Base-by-base conservation (phyloP, 768 basidiomycete genomes). In the Lactarius vividus region DNA sequence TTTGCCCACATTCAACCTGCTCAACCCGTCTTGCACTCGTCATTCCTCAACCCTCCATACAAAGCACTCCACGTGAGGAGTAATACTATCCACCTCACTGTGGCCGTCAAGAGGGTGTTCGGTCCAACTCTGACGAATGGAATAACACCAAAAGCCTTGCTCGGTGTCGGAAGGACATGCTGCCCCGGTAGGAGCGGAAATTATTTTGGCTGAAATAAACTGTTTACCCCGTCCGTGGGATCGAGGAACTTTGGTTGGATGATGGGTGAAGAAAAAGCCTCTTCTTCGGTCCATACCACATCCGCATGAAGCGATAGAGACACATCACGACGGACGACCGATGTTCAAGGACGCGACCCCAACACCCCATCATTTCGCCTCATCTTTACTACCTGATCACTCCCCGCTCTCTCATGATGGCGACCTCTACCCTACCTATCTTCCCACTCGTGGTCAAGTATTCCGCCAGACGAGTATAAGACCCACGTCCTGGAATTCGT, bases 121-220 rank as follows among this genome's bases (percentile, higher is more conserved):
- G 94, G 94, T 72, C 96, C 96, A 1, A 95, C 87, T 74, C 86
- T 92, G 0, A 92, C 88, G 73, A 82, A 84, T 1, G 85, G 97
- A 28, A 77, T 95, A 71, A 83, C 88, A 1, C 82, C 91, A 0
- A 89, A 91, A 69, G 78, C 79, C 2, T 93, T 98, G 75, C 80
- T 97, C 18, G 88, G 91, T 28, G 77, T 85, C 4, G 93, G 92
- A 20, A 89, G 88, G 87, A 79, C 83, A 8, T 85, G 88, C 60
- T 83, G 82, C 2, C 76, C 74, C 0, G 80, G 80, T 9, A 84
- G 84, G 66, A 78, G 81, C 2, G 74, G 79, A 0, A 94, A 94
- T 0, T 97, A 96, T 76, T 98, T 97, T 76, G 78, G 82, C 2
- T 79, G 80, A 28, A 99, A 98, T 74, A 82, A 85, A 33, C 81